phyloP scores from a whole-genome alignment of 768 basidiomycete genomes.

The Psilocybe cyanescens region DNA sequence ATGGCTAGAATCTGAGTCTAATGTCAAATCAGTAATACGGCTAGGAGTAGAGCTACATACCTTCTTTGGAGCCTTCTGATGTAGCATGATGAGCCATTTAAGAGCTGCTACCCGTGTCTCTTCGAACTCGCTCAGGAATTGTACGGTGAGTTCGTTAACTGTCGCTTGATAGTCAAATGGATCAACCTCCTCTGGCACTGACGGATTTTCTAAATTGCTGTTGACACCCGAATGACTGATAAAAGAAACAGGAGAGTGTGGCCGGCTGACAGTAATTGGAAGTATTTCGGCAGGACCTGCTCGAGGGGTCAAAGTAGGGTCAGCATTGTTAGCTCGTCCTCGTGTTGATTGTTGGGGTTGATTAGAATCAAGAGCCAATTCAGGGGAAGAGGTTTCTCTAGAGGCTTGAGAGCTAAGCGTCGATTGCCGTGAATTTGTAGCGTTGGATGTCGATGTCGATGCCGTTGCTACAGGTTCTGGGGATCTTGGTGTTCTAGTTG shows the following conservation, averaged over 20 bases:
- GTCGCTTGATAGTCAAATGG: slow-evolving; percentile 92
- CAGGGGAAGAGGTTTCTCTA: slow-evolving; percentile 53
- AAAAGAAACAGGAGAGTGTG: slow-evolving; percentile 66
- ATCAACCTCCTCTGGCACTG: slow-evolving; percentile 57
- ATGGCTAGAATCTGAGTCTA: slow-evolving; percentile 81
- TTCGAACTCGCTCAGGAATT: slow-evolving; percentile 95
- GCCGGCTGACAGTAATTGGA: slow-evolving; percentile 47
- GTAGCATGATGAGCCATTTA: slow-evolving; percentile 98
- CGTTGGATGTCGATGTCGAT: slow-evolving; percentile 47
- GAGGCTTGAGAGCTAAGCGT: slow-evolving; percentile 45
- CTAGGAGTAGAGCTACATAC: slow-evolving; percentile 36
- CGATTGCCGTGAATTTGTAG: slow-evolving; percentile 52
- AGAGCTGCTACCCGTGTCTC: slow-evolving; percentile 94
- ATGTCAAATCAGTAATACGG: background rate
- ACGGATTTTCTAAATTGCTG: slow-evolving; percentile 31
- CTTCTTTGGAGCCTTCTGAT: slow-evolving; percentile 97
- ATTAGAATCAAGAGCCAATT: slow-evolving; percentile 38
- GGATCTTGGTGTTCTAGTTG: slow-evolving; percentile 50
- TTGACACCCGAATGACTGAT: slow-evolving; percentile 40
- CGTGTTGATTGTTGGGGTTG: slow-evolving; percentile 15
- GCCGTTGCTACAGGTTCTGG: slow-evolving; percentile 47
- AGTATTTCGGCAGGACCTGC: slow-evolving; percentile 34
- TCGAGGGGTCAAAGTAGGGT: slow-evolving; percentile 43
- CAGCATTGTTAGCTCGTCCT: slow-evolving; percentile 31
- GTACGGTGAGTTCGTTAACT: slow-evolving; percentile 89